A percentile compares a stretch with the other conserved stretches of the same genome.
Evolutionary conservation across 2,329 filamentous ascomycete genomes (phyloP).

Genomic region (Fusarium decemcellulare): DNA sequence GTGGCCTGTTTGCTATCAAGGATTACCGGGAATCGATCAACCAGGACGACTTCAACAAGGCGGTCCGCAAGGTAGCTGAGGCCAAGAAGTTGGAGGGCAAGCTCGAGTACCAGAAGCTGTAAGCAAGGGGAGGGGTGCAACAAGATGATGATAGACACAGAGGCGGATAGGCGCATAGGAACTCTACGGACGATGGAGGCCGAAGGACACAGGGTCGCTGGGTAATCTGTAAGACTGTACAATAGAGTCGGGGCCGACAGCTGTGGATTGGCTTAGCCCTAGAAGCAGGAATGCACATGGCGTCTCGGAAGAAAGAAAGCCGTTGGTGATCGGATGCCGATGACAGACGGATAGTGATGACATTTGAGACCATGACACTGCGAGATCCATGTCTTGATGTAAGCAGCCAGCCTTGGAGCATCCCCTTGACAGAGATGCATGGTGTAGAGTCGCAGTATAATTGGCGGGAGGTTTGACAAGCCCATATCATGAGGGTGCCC

Average conservation of each 20-base stretch:
- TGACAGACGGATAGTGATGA: background rate
- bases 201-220: constrained; percentile 33
- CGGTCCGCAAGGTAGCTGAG: constrained; percentile 96
- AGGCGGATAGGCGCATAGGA: constrained; percentile 26
- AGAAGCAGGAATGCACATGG: constrained; percentile 45
- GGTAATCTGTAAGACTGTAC: constrained; percentile 49
- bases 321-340: constrained; percentile 1
- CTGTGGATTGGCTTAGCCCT: constrained; percentile 42
- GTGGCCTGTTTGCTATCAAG: constrained; percentile 97
- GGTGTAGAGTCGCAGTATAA: background rate
- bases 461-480: constrained; percentile 1
- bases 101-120: constrained; percentile 97
- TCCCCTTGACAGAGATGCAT: background rate
- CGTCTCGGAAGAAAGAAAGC: constrained; percentile 39
- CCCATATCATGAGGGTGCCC: background rate
- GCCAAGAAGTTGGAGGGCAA: constrained; percentile 99
- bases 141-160: constrained; percentile 24
- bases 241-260: constrained; percentile 44
- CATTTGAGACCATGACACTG: constrained; percentile 2
- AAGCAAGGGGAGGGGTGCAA: constrained; percentile 48
- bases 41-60: constrained; percentile 99
- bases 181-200: constrained; percentile 23
- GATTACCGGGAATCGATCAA: constrained; percentile 96
- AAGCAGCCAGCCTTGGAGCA: constrained; percentile 10
- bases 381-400: constrained; percentile 26